phyloP scores from a whole-genome alignment of 192 early-diverging fungal genomes.

The Spinellus fusiger region DNA sequence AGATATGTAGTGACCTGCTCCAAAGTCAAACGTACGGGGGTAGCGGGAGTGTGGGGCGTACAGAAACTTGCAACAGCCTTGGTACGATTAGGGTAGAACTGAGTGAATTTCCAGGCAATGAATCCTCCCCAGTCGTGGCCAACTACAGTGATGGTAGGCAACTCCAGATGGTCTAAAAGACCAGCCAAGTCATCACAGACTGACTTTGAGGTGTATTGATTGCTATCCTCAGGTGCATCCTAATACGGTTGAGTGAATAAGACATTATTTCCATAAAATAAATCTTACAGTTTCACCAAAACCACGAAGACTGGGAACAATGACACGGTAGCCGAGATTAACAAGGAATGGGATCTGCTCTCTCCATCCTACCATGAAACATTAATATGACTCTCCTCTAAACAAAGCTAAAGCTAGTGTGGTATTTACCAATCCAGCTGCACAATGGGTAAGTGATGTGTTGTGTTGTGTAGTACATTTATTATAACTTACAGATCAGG shows the following conservation, averaged over 20 bases:
- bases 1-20: slow-evolving; percentile 39
- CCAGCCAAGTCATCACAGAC: slow-evolving; percentile 46
- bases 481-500: slow-evolving; percentile 25
- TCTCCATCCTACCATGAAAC: slow-evolving; percentile 16
- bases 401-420: neutral
- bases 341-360: slow-evolving; percentile 46
- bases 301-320: slow-evolving; percentile 44
- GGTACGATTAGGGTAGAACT: slow-evolving; percentile 56
- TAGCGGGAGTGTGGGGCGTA: slow-evolving; percentile 47
- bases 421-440: slow-evolving; percentile 19
- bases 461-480: neutral
- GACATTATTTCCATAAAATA: neutral
- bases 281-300: slow-evolving; percentile 44
- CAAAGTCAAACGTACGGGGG: slow-evolving; percentile 21
- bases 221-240: slow-evolving; percentile 12
- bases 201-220: slow-evolving; percentile 42
- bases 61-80: slow-evolving; percentile 43
- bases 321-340: slow-evolving; percentile 51
- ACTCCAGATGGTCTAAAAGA: slow-evolving; percentile 51
- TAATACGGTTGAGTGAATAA: neutral
- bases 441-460: neutral
- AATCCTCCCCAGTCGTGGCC: slow-evolving; percentile 69
- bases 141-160: slow-evolving; percentile 45
- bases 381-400: neutral
- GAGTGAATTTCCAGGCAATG: slow-evolving; percentile 46